Conservation (phyloP, 2,329 filamentous ascomycete species). For the Ampelomyces quisqualis region DNA sequence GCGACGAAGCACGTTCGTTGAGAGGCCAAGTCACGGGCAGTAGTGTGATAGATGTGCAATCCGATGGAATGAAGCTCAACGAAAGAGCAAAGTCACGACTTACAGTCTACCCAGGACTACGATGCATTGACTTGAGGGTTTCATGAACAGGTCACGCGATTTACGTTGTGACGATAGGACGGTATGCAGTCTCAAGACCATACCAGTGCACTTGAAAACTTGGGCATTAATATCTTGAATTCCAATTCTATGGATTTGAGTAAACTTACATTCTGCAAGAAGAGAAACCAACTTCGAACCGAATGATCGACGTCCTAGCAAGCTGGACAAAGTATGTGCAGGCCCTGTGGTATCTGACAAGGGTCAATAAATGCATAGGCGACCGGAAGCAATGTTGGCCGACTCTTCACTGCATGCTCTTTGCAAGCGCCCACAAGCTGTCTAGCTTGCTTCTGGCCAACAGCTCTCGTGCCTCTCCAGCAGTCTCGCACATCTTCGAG, state of each 20-base stretch:
- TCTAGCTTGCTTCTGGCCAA: slow-evolving; percentile 84
- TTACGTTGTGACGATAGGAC: too few species aligned
- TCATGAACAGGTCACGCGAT: too few species aligned
- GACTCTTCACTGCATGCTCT: slow-evolving; percentile 51
- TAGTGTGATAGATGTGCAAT: too few species aligned
- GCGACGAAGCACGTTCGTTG: too few species aligned
- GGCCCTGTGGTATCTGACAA: background rate
- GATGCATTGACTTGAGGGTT: too few species aligned
- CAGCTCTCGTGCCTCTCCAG: slow-evolving; percentile 80
- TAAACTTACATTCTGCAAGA: slow-evolving; percentile 20
- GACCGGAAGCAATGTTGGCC: background rate
- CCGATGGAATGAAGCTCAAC: too few species aligned
- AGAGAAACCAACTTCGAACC: slow-evolving; percentile 5
- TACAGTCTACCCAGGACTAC: too few species aligned
- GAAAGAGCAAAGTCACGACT: too few species aligned
- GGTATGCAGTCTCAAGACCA: background rate
- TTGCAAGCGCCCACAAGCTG: slow-evolving; percentile 90
- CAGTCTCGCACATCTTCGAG: slow-evolving; percentile 83
- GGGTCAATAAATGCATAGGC: background rate
- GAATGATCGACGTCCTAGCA: background rate
- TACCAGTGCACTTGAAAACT: slow-evolving; percentile 1
- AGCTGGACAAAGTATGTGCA: background rate
- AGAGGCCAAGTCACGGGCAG: too few species aligned
- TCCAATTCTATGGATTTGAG: slow-evolving; percentile 20
- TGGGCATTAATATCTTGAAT: slow-evolving; percentile 19